These are phyloP conservation scores for Eimeria tenella DNA, from an alignment of 169 alveolate genomes.

Conservation along the genomic window DNA sequence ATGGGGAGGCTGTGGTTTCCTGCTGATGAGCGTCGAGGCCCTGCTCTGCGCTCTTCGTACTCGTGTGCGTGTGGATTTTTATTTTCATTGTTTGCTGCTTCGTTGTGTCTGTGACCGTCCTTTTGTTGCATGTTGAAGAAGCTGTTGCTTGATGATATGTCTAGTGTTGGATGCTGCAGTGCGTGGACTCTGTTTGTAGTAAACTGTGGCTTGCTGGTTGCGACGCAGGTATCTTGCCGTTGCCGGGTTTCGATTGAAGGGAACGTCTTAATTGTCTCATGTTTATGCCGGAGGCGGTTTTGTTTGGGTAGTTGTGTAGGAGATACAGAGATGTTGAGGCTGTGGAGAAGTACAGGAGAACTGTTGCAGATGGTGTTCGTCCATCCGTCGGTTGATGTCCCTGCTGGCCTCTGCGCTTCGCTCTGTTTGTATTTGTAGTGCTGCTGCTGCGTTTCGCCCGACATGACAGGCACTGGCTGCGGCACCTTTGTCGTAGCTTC, in stretches of 20 bases:
- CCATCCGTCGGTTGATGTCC: no score
- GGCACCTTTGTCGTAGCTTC: no score
- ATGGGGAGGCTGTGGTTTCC: background rate
- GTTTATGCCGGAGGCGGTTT: no score
- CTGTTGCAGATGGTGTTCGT: no score
- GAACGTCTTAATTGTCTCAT: no score
- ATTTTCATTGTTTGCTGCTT: background rate
- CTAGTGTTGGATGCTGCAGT: background rate
- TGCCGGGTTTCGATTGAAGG: background rate
- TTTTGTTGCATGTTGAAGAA: background rate
- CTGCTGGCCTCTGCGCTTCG: no score
- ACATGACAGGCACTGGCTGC: no score
- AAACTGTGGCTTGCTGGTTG: background rate
- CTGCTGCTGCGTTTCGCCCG: no score
- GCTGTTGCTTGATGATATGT: background rate
- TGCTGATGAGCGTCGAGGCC: slow-evolving; percentile 29
- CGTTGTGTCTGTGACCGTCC: background rate
- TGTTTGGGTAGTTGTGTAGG: no score
- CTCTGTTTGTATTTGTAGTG: no score
- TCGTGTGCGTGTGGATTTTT: background rate
- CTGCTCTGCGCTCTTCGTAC: background rate
- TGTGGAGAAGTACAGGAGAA: no score
- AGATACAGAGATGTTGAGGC: no score
- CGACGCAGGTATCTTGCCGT: slow-evolving; percentile 6
- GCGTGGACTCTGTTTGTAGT: background rate